A percentile compares a stretch with the other conserved stretches of the same genome.
These are phyloP conservation scores for Pyronema domesticum DNA, from an alignment of 495 filamentous ascomycete genomes.

Conservation along the genomic window DNA sequence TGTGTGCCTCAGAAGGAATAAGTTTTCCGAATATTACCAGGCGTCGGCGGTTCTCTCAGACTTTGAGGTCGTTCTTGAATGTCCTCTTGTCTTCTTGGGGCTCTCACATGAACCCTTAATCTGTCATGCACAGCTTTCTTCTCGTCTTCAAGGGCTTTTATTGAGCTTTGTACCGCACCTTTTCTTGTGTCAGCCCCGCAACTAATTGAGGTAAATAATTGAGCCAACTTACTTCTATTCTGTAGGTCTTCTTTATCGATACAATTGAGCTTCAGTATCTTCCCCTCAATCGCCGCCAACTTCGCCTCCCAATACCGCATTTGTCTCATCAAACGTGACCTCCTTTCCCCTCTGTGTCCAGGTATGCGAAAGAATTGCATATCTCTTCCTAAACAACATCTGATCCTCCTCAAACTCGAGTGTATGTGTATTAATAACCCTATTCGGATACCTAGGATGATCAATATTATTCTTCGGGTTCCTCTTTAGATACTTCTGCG, in stretches of 20 bases:
- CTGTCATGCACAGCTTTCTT: too few relatives aligned
- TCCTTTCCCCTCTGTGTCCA: neutral
- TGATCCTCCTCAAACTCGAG: neutral
- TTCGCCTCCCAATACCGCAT: neutral
- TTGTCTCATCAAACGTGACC: neutral
- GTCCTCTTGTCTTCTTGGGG: too few relatives aligned
- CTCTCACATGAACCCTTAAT: too few relatives aligned
- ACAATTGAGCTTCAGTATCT: neutral
- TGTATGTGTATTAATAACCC: conserved; percentile 2
- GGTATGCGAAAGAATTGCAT: conserved; percentile 3
- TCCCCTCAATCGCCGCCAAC: neutral
- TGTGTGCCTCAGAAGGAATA: too few relatives aligned
- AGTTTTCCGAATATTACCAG: too few relatives aligned
- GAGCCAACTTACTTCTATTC: neutral
- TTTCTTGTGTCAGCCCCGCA: neutral
- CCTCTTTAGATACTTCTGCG: too few relatives aligned
- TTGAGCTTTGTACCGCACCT: neutral
- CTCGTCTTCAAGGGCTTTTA: neutral
- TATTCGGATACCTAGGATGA: neutral
- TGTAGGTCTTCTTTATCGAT: neutral
- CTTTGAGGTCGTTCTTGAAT: too few relatives aligned
- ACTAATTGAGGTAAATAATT: neutral
- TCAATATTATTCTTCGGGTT: too few relatives aligned
- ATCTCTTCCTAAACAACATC: neutral
- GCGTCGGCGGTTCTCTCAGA: too few relatives aligned